These are phyloP conservation scores for Boletus barrowsii DNA, from an alignment of 768 basidiomycete species.

Conservation along the genomic window DNA sequence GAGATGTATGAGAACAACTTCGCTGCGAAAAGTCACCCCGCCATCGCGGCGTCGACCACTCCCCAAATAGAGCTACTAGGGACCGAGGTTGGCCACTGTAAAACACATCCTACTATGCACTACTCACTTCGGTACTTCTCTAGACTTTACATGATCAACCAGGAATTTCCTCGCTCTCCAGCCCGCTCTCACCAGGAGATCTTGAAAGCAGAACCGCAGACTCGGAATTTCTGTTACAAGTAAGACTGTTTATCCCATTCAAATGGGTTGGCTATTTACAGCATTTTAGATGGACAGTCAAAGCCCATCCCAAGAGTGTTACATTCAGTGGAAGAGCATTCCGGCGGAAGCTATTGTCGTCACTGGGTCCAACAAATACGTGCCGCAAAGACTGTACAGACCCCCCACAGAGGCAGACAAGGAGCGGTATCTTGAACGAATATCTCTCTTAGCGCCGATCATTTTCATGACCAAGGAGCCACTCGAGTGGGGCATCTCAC, in stretches of 20 bases:
- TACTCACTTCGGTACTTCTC: not conserved
- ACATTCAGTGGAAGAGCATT: constrained; percentile 12
- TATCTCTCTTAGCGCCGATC: constrained; percentile 57
- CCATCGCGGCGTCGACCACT: not conserved
- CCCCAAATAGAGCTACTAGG: not conserved
- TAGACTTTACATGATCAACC: not conserved
- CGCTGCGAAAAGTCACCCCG: not conserved
- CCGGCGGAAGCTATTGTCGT: constrained; percentile 16
- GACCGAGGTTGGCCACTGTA: not conserved
- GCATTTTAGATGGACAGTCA: not conserved
- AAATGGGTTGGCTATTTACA: not conserved
- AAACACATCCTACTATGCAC: not conserved
- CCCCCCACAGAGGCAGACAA: constrained; percentile 71
- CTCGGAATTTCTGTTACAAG: not conserved
- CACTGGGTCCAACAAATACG: constrained; percentile 40
- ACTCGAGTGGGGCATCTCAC: constrained; percentile 55
- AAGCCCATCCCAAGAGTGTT: constrained; percentile 14
- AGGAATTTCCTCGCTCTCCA: not conserved
- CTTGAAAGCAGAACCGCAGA: not conserved
- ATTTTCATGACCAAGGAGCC: constrained; percentile 55
- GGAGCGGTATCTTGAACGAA: constrained; percentile 68
- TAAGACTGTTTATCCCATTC: not conserved
- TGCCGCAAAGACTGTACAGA: constrained; percentile 67
- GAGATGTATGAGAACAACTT: not conserved
- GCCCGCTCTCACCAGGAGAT: not conserved